phyloP scores from a whole-genome alignment of 257 asterid genomes.

The Nicotiana knightiana region DNA sequence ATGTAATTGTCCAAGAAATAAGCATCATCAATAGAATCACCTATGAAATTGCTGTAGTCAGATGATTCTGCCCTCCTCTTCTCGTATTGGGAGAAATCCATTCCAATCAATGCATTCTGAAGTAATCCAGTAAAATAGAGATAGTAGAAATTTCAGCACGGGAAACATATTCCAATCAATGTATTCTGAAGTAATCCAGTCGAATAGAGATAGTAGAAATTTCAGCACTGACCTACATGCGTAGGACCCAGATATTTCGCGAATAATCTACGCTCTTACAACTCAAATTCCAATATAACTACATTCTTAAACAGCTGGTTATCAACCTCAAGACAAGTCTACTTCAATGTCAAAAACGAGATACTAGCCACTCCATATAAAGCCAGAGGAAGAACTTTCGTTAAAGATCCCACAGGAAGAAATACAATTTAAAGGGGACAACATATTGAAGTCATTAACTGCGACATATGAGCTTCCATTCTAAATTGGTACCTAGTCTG shows the following conservation, averaged over 20 bases:
- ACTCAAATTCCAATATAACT: background rate
- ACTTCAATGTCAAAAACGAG: background rate
- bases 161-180: constrained; percentile 64
- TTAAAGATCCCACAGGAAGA: background rate
- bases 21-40: constrained; percentile 38
- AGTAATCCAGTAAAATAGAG: constrained; percentile 19
- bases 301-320: background rate
- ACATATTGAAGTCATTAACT: background rate
- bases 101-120: constrained; percentile 68
- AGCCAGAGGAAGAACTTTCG: background rate
- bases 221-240: background rate
- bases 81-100: constrained; percentile 58
- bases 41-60: constrained; percentile 34
- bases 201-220: background rate
- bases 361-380: background rate
- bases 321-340: background rate
- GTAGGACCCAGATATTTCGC: background rate
- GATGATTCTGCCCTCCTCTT: constrained; percentile 40
- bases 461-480: background rate
- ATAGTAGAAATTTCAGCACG: background rate
- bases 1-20: constrained; percentile 35
- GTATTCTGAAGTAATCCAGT: constrained; percentile 46
- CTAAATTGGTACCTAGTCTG: background rate
- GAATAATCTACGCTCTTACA: background rate
- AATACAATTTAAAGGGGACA: background rate